Base-by-base conservation (phyloP, 768 basidiomycete genomes). In the Podaxis pistillaris region DNA sequence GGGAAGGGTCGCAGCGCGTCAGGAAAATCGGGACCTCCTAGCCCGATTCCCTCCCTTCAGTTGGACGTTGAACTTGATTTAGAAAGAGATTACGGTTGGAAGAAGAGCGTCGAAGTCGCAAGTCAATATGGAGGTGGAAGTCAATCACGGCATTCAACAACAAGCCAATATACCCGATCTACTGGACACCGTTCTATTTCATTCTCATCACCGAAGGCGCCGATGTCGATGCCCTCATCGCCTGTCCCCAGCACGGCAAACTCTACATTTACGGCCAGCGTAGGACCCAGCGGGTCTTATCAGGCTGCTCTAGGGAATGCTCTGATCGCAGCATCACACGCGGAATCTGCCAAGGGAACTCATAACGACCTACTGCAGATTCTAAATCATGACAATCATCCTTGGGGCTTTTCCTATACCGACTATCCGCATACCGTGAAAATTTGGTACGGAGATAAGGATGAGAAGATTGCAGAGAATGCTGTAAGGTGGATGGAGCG, bases 401-500 rank as follows among this genome's bases (percentile, higher is more conserved):
- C 91, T 1, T 94, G 92, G 91, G 96, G 93, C 0, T 96, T 97
- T 76, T 88, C 88, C 9, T 98, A 98, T 71, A 73, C 83, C 15
- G 83, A 91, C 22, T 91, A 96, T 66, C 85, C 86, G 13, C 88
- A 90, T 68, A 79, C 76, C 30, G 90, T 93, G 51, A 85, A 84
- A 47, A 87, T 99, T 44, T 98, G 94, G 94, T 94, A 94, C 66
- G 96, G 96, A 2, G 91, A 94, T 67, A 85, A 82, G 66, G 96
- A 99, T 73, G 96, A 98, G 75, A 90, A 89, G 76, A 96, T 99
- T 64, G 89, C 90, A 37, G 90, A 96, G 72, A 88, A 90, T 67
- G 91, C 93, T 50, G 89, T 98, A 44, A 77, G 90, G 67, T 96
- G 94, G 93, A 92, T 95, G 91, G 92, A 95, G 74, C 85, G 84